Conservation (phyloP, 306 rosid species). For the Acacia acuminata region DNA sequence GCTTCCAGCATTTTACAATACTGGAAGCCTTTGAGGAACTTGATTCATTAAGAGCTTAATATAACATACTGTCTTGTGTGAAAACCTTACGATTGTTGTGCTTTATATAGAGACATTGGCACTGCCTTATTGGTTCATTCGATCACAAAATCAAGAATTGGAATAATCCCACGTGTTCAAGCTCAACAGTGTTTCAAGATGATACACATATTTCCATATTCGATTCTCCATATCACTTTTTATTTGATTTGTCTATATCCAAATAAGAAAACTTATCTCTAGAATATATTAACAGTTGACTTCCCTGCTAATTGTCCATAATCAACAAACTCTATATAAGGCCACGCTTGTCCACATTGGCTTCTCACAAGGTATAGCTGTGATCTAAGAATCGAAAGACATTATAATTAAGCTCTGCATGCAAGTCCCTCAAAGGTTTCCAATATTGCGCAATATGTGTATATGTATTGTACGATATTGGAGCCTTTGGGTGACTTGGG, state of each 20-base stretch:
- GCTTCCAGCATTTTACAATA: neutral
- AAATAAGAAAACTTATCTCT: neutral
- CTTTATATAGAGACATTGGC: neutral
- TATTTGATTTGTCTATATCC: neutral
- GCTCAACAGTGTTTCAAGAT: neutral
- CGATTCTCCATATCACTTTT: neutral
- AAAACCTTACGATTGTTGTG: neutral
- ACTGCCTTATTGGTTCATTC: neutral
- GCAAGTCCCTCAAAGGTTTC: neutral
- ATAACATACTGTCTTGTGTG: neutral
- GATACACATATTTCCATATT: neutral
- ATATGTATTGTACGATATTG: neutral
- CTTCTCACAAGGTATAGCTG: neutral
- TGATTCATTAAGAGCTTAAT: neutral
- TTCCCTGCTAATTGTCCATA: neutral
- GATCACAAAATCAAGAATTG: neutral
- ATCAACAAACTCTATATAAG: neutral
- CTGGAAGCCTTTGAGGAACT: neutral
- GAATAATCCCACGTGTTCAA: neutral
- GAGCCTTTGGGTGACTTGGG: neutral
- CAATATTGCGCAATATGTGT: neutral
- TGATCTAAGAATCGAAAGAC: neutral
- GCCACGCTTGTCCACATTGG: neutral
- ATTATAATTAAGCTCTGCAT: neutral
- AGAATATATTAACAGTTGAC: neutral